A percentile compares a stretch with the other conserved stretches of the same genome.
These are phyloP conservation scores for Aspergillus proliferans DNA, from an alignment of 2,329 filamentous ascomycete genomes.

Conservation along the genomic window DNA sequence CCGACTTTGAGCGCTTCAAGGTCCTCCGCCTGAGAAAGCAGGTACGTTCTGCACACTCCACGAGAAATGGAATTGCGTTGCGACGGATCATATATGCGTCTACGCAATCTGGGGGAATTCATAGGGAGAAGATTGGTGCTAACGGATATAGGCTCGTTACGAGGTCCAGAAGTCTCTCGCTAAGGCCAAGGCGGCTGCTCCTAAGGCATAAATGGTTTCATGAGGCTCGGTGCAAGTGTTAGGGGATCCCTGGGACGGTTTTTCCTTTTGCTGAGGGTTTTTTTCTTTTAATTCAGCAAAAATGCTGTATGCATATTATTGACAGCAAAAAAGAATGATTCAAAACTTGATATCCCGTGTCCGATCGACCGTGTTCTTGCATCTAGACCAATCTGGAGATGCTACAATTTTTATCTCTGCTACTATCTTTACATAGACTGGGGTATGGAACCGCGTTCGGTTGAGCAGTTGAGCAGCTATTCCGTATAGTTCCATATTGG, in stretches of 20 bases:
- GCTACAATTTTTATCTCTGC: too few relatives aligned
- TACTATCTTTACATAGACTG: too few relatives aligned
- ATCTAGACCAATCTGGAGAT: too few relatives aligned
- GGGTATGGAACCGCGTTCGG: too few relatives aligned
- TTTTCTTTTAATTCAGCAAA: conserved; percentile 27
- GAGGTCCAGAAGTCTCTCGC: conserved; percentile 95
- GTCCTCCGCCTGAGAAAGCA: conserved; percentile 99
- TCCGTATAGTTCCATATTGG: too few relatives aligned
- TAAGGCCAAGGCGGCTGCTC: conserved; percentile 79
- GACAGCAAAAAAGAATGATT: conserved; percentile 40
- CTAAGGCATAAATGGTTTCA: conserved; percentile 49
- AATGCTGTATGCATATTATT: conserved; percentile 37
- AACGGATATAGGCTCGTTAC: conserved; percentile 62
- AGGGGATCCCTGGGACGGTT: conserved; percentile 36
- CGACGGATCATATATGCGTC: not conserved
- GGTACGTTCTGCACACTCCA: conserved; percentile 51
- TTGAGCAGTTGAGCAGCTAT: too few relatives aligned
- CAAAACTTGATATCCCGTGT: conserved; percentile 35
- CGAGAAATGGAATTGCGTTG: not conserved
- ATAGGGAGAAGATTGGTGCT: not conserved
- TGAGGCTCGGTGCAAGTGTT: conserved; percentile 38
- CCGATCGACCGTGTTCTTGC: conserved; percentile 1
- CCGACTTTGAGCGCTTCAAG: conserved; percentile 99
- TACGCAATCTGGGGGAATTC: not conserved
- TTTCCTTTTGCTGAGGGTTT: conserved; percentile 28